Conservation (phyloP, 2,329 filamentous ascomycete genomes). For the Bipolaris sorokiniana region DNA sequence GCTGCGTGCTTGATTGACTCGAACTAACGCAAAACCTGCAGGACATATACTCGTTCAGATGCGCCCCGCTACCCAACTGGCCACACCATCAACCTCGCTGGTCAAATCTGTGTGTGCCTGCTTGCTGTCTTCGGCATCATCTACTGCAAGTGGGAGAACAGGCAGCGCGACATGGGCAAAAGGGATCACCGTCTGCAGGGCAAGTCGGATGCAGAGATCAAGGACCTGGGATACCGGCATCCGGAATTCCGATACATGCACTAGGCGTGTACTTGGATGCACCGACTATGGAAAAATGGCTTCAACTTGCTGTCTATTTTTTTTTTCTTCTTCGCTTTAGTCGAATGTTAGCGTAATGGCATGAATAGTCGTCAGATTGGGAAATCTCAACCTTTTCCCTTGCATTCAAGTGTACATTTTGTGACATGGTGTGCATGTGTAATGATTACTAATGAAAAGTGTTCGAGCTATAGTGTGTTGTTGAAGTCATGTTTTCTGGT, state of each 20-base stretch:
- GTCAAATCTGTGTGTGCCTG: constrained; percentile 55
- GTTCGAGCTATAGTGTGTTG: too few species aligned
- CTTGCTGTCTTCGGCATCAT: constrained; percentile 58
- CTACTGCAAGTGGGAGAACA: constrained; percentile 63
- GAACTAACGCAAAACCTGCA: constrained; percentile 60
- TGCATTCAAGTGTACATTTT: too few species aligned
- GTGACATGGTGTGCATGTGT: too few species aligned
- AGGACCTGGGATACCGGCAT: constrained; percentile 60
- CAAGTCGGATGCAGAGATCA: constrained; percentile 54
- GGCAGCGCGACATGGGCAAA: constrained; percentile 55
- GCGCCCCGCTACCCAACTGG: constrained; percentile 73
- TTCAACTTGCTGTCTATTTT: constrained; percentile 15
- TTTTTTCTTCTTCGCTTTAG: constrained; percentile 8
- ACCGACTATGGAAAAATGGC: neutral
- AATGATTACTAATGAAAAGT: too few species aligned
- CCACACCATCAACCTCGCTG: constrained; percentile 68
- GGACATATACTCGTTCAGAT: constrained; percentile 62
- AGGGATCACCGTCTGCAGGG: constrained; percentile 59
- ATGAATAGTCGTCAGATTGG: neutral
- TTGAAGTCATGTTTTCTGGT: too few species aligned
- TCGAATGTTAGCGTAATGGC: constrained; percentile 4
- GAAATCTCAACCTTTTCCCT: constrained; percentile 11
- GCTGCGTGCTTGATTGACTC: neutral
- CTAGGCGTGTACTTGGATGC: constrained; percentile 26
- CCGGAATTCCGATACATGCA: constrained; percentile 64